A percentile compares a stretch with the other conserved stretches of the same genome.
These are phyloP conservation scores for Oehlia diaphana DNA, from an alignment of 192 early-diverging fungal species.

Conservation along the genomic window DNA sequence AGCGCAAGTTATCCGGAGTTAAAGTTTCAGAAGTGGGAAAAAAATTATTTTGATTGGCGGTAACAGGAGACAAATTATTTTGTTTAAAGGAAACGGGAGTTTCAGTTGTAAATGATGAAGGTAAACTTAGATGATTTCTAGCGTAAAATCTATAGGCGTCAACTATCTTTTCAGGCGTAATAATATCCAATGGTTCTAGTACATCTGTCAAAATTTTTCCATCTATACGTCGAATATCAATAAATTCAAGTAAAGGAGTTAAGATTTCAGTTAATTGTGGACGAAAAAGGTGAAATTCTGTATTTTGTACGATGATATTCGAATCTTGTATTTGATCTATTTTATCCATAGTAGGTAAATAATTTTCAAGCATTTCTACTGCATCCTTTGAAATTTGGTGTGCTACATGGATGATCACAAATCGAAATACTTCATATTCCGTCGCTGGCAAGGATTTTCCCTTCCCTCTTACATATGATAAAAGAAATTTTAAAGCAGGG, in stretches of 20 bases:
- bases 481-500: neutral
- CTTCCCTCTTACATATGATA: neutral
- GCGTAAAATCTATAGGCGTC: neutral
- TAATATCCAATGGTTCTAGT: slow-evolving; percentile 4
- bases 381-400: neutral
- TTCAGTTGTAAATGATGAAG: neutral
- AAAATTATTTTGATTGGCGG: neutral
- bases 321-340: neutral
- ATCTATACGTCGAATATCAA: neutral
- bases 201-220: neutral
- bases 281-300: neutral
- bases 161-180: neutral
- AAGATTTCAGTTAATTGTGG: neutral
- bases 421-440: slow-evolving; percentile 6
- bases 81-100: neutral
- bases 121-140: neutral
- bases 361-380: neutral
- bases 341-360: neutral
- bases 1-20: neutral
- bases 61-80: neutral
- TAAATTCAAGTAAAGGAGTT: neutral
- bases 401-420: neutral
- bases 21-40: neutral
- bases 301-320: neutral
- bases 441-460: slow-evolving; percentile 1